Conservation (phyloP, 1,284 basidiomycete genomes). For the Irpex sp. region DNA sequence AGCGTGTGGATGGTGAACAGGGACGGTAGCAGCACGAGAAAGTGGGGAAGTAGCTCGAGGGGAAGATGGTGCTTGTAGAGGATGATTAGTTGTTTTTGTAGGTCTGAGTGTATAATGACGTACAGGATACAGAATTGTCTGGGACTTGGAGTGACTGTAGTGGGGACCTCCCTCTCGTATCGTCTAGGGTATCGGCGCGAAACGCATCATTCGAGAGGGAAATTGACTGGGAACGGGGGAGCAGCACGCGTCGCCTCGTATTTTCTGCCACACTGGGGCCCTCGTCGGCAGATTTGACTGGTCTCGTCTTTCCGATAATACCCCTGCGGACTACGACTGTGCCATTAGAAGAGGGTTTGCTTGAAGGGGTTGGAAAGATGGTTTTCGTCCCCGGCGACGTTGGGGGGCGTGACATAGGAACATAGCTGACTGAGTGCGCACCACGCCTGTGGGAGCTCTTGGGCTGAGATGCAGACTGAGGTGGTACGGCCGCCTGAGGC, state of each 20-base stretch:
- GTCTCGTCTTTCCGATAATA: constrained; percentile 23
- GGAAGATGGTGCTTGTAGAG: constrained; percentile 21
- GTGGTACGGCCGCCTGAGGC: constrained; percentile 18
- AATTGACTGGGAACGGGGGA: constrained; percentile 56
- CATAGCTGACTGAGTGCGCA: constrained; percentile 73
- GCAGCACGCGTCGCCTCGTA: constrained; percentile 37
- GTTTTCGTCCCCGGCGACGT: constrained; percentile 70
- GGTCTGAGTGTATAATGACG: constrained; percentile 9
- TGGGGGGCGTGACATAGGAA: constrained; percentile 68
- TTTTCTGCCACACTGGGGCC: constrained; percentile 44
- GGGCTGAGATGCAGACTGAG: constrained; percentile 24
- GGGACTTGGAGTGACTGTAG: constrained; percentile 11
- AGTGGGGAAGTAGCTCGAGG: constrained; percentile 42
- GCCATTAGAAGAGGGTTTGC: constrained; percentile 16
- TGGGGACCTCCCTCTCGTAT: constrained; percentile 19
- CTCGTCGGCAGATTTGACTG: constrained; percentile 30
- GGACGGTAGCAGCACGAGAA: constrained; percentile 47
- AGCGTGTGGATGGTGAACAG: constrained; percentile 70
- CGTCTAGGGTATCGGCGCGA: constrained; percentile 9
- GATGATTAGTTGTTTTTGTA: not conserved
- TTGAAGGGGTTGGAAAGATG: constrained; percentile 25
- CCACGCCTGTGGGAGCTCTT: constrained; percentile 57
- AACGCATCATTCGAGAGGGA: constrained; percentile 45
- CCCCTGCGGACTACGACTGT: constrained; percentile 25
- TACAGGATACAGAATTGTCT: constrained; percentile 15